Conservation (phyloP, 2,329 filamentous ascomycete genomes). For the Paracorniculantispora psalliotae region DNA sequence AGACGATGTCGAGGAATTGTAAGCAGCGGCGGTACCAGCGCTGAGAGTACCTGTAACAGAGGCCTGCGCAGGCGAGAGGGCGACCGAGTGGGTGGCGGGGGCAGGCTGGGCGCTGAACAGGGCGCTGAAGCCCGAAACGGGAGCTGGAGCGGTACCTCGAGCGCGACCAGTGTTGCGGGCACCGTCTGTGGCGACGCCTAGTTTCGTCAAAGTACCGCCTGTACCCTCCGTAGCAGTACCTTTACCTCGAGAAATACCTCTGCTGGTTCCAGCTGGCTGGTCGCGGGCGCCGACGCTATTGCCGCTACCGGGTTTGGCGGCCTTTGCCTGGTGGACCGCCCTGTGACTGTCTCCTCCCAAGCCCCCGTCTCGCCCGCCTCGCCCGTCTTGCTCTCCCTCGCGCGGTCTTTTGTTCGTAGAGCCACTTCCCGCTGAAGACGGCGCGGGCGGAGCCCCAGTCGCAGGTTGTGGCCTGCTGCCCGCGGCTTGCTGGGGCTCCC, state of each 20-base stretch:
- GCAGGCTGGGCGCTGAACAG: slow-evolving; percentile 1
- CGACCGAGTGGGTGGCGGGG: background rate
- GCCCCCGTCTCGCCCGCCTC: background rate
- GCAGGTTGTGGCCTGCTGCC: background rate
- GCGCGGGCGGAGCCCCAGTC: background rate
- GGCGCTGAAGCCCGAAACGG: background rate
- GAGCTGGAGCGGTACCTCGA: background rate
- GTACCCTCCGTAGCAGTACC: background rate
- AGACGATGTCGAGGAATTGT: slow-evolving; percentile 4
- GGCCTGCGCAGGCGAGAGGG: background rate
- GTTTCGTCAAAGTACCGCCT: background rate
- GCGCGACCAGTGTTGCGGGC: background rate
- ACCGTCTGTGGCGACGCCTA: background rate
- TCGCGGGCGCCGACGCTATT: slow-evolving; percentile 1
- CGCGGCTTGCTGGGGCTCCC: background rate
- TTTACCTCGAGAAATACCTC: background rate
- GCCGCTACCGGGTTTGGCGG: slow-evolving; percentile 4
- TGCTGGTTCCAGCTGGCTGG: background rate
- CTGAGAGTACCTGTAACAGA: background rate
- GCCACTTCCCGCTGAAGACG: slow-evolving; percentile 1
- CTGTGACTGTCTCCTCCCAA: background rate
- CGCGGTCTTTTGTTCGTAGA: background rate
- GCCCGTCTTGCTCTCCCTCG: background rate
- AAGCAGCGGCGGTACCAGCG: slow-evolving; percentile 18
- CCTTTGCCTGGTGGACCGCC: background rate